Conservation (phyloP, 805 yeast genomes). For the Myxozyma udenii region DNA sequence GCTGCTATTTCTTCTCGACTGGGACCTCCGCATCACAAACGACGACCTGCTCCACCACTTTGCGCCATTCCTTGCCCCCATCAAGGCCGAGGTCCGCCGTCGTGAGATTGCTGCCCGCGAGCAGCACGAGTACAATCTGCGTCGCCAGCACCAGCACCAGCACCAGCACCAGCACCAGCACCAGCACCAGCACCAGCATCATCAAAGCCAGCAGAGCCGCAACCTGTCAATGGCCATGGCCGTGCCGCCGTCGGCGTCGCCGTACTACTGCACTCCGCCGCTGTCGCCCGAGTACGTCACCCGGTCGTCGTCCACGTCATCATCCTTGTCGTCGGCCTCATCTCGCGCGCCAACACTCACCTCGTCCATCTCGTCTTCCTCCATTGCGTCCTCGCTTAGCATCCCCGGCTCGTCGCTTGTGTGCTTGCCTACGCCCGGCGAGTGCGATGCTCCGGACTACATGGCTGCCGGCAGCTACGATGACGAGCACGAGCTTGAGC, state of each 20-base stretch:
- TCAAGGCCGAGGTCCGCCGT: constrained; percentile 51
- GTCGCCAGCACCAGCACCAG: constrained; percentile 10
- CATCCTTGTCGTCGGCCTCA: neutral
- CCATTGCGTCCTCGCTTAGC: constrained; percentile 18
- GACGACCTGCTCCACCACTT: constrained; percentile 67
- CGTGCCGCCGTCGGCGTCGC: constrained; percentile 4
- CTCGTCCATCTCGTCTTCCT: constrained; percentile 9
- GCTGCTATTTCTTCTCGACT: constrained; percentile 72
- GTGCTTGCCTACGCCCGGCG: constrained; percentile 24
- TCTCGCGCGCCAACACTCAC: constrained; percentile 4
- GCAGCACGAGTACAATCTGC: constrained; percentile 17
- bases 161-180: constrained; percentile 5
- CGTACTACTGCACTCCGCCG: constrained; percentile 15
- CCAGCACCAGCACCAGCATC: constrained; percentile 2
- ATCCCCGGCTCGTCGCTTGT: constrained; percentile 17
- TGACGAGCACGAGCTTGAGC: neutral
- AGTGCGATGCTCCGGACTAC: constrained; percentile 4
- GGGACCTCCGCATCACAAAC: constrained; percentile 74
- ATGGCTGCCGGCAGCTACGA: constrained; percentile 3
- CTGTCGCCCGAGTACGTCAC: constrained; percentile 13
- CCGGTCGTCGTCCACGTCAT: neutral
- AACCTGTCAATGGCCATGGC: constrained; percentile 1
- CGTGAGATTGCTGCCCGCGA: constrained; percentile 21
- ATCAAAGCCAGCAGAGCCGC: constrained; percentile 19
- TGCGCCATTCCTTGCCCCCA: constrained; percentile 71